Evolutionary conservation across 768 basidiomycete species (phyloP).

Genomic region (Candolleomyces efflorescens): DNA sequence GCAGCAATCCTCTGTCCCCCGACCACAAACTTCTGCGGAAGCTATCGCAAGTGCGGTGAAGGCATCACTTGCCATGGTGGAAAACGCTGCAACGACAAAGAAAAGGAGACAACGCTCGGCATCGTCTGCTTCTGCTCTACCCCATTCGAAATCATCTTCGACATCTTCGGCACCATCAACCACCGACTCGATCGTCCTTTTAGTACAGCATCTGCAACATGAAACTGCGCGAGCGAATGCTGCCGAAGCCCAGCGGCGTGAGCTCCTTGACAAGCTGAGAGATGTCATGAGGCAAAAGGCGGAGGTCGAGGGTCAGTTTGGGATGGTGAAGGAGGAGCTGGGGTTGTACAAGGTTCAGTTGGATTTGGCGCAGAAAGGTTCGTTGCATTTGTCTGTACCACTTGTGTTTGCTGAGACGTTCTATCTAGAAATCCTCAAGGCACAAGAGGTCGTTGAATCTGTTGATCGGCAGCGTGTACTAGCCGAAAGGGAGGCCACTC

Average conservation of each 20-base stretch:
- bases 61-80: background rate
- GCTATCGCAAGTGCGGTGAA: background rate
- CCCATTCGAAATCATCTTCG: background rate
- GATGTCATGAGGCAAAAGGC: conserved; percentile 26
- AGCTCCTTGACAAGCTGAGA: conserved; percentile 28
- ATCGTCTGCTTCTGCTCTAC: background rate
- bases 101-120: background rate
- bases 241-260: conserved; percentile 28
- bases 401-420: background rate
- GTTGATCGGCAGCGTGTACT: conserved; percentile 45
- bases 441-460: conserved; percentile 46
- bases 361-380: conserved; percentile 51
- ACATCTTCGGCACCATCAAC: background rate
- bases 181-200: background rate
- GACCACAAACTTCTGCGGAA: background rate
- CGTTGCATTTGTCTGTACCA: background rate
- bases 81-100: background rate
- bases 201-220: background rate
- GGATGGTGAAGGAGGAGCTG: conserved; percentile 41
- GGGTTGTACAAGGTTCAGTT: conserved; percentile 54
- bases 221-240: conserved; percentile 38
- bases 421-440: conserved; percentile 43
- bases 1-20: background rate
- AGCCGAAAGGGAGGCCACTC: conserved; percentile 43
- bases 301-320: conserved; percentile 25